Evolutionary conservation across 805 yeast genomes (phyloP), one percentile per base, ranked within the genome.

Genomic region (Candida oleophila): DNA sequence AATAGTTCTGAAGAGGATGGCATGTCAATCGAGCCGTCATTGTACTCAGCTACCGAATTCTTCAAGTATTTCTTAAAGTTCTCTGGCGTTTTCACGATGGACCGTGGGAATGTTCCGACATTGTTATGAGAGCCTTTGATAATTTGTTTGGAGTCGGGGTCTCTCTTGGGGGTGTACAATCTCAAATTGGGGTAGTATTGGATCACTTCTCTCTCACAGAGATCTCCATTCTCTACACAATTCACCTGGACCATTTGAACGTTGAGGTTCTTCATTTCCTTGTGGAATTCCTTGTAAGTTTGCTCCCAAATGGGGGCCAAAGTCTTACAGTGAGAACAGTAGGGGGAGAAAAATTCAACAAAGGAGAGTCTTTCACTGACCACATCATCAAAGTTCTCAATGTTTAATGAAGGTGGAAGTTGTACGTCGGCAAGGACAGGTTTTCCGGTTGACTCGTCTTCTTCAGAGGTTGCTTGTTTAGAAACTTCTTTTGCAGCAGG

Each of bases 261-360:
- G 2, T 73, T 71, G 43, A 78, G 54, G 7, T 64, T 54, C 15
- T 68, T 59, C 39, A 76, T 74, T 34, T 79, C 82, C 8, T 65
- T 61, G 33, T 73, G 63, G 55, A 80, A 77, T 3, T 64, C 61
- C 20, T 69, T 55, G 67, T 81, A 87, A 0, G 92, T 77, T 46
- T 76, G 71, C 48, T 81, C 77, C 97, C 98, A 94, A 5, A 69
- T 74, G 1, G 99, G 98, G 2, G 88, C 94, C 44, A 94, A 68
- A 5, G 68, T 73, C 50, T 70, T 77, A 68, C 99, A 94, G 65
- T 92, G 98, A 5, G 70, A 62, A 62, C 99, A 94, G 57, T 84
- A 84, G 0, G 99, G 99, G 28, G 96, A 89, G 61, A 68, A 94
- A 66, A 89, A 91, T 66, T 92, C 97, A 30, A 92, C 83, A 58